These are phyloP conservation scores for Monosporascus sp. DNA, from an alignment of 2,329 filamentous ascomycete species.

Conservation along the genomic window DNA sequence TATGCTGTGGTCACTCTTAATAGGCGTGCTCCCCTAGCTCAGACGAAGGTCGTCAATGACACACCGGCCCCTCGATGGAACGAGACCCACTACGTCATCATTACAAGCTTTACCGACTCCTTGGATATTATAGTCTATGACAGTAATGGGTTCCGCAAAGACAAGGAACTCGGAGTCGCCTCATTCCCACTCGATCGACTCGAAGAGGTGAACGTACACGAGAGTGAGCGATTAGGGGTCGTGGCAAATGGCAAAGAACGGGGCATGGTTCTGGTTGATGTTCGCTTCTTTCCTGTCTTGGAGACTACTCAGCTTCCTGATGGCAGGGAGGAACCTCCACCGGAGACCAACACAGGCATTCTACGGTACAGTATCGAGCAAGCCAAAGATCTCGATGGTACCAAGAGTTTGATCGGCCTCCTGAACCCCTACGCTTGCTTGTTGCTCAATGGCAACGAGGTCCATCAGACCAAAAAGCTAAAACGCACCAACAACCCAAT, in stretches of 20 bases:
- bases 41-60: slow-evolving; percentile 83
- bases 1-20: slow-evolving; percentile 85
- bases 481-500: slow-evolving; percentile 98
- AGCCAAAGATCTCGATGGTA: slow-evolving; percentile 90
- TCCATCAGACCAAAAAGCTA: slow-evolving; percentile 84
- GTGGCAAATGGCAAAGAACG: slow-evolving; percentile 78
- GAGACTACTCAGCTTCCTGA: slow-evolving; percentile 66
- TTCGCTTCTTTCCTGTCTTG: slow-evolving; percentile 93
- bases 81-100: slow-evolving; percentile 91
- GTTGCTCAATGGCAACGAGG: slow-evolving; percentile 85
- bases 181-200: slow-evolving; percentile 81
- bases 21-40: slow-evolving; percentile 71
- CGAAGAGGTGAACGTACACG: slow-evolving; percentile 69
- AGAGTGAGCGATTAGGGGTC: slow-evolving; percentile 82
- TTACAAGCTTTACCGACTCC: slow-evolving; percentile 84
- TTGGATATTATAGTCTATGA: slow-evolving; percentile 83
- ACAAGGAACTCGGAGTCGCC: slow-evolving; percentile 86
- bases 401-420: slow-evolving; percentile 84
- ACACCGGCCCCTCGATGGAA: slow-evolving; percentile 89
- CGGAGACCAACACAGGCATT: slow-evolving; percentile 90
- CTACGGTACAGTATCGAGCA: slow-evolving; percentile 90
- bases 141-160: slow-evolving; percentile 93
- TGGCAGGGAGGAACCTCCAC: slow-evolving; percentile 72
- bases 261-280: slow-evolving; percentile 72
- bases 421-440: slow-evolving; percentile 89